Base-by-base conservation (phyloP, 805 yeast species). In the Priceomyces medius region DNA sequence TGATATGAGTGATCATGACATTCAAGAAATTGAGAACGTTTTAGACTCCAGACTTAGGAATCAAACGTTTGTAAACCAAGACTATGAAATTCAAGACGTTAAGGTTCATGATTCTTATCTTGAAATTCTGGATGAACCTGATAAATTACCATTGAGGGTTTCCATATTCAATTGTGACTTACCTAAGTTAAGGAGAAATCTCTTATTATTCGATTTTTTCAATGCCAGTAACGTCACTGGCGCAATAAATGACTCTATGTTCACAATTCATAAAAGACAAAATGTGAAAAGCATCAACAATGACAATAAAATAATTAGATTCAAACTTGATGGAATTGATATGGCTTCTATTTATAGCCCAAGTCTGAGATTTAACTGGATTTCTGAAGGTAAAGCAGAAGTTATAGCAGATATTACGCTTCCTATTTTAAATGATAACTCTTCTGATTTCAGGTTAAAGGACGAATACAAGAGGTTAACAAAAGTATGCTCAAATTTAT, bases 261-360 rank as follows among this genome's bases (percentile, higher is more conserved):
- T 85, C 62, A 83, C 89, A 0, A 73, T 86, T 17, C 93, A 85
- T 51, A 84, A 84, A 55, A 77, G 85, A 50, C 91, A 85, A 54
- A 74, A 76, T 41, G 61, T 73, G 45, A 61, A 58, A 21, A 63
- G 53, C 1, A 48, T 63, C 38, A 66, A 57, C 28, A 56, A 53
- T 16, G 48, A 45, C 24, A 50, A 53, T 38, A 53, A 56, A 31
- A 51, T 59, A 3, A 63, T 67, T 13, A 55, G 72, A 12, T 68
- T 68, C 52, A 70, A 68, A 47, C 49, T 71, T 17, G 73, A 69
- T 40, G 72, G 72, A 1, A 66, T 70, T 18, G 66, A 68, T 47
- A 50, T 70, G 58, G 71, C 63, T 1, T 44, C 68, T 4, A 46
- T 50, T 34, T 45, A 55, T 13, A 58, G 59, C 35, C 61, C 66